Evolutionary conservation across 768 basidiomycete genomes (phyloP), one percentile per base, ranked within the genome.

Genomic region (Boletus edulis): DNA sequence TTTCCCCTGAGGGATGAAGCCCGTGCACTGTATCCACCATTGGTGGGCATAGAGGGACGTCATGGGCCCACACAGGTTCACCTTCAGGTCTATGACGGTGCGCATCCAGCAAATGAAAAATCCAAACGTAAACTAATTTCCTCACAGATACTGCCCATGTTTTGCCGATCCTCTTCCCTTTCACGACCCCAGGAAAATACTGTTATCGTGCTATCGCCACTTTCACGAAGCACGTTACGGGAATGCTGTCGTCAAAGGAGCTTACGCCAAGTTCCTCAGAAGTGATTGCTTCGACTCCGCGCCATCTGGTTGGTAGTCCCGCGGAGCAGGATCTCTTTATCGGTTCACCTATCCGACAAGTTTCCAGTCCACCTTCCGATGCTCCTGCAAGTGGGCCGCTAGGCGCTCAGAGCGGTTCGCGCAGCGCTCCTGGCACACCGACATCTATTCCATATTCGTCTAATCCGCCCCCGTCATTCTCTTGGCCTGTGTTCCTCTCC

Each of bases 21-120:
- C 1, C 76, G 76, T 37, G 66, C 63, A 24, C 57, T 90, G 43
- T 90, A 89, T 61, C 84, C 87, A 18, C 60, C 74, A 7, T 66
- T 89, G 22, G 64, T 75, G 9, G 80, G 75, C 12, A 84, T 87
- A 56, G 85, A 84, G 64, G 62, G 70, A 15, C 75, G 76, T 12
- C 72, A 73, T 59, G 67, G 70, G n/a, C 76, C 89, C 2, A 94
- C 94, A 1, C 78, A 86, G 52, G 93, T 96, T 17, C 94, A 98
- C 73, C 75, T 98, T 12, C 94, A 98, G 69, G 84, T 97, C 1
- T 97, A 94, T 65, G 94, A 98, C 65, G 93, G 91, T 80, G 27
- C 27, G 54, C 38, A 42, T 42, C 62, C 52, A 45, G 55, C 66
- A 12, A 68, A 64, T 14, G 15, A 22, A 44, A 54, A 68, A 27